These are phyloP conservation scores for Trichoderma guizhouense DNA, from an alignment of 2,329 filamentous ascomycete species.

Conservation along the genomic window DNA sequence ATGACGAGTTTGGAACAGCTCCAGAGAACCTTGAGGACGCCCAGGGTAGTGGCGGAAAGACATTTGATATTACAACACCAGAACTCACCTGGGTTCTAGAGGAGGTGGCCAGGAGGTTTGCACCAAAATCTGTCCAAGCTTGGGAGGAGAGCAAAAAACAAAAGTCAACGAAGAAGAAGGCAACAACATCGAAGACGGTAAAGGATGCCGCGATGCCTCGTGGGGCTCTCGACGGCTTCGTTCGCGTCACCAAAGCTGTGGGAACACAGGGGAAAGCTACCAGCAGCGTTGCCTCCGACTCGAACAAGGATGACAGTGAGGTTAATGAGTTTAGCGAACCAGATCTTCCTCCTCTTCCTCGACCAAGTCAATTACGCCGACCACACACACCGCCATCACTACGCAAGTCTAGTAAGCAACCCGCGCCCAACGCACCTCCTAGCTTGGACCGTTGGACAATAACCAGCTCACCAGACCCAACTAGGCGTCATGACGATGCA, in stretches of 20 bases:
- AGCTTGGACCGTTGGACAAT: constrained; percentile 35
- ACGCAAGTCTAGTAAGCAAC: constrained; percentile 37
- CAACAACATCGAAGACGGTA: constrained; percentile 19
- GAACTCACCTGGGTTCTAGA: constrained; percentile 47
- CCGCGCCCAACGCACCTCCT: constrained; percentile 26
- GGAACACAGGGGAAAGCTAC: constrained; percentile 7
- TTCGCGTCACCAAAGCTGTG: constrained; percentile 39
- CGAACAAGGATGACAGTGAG: background rate
- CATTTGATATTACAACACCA: constrained; percentile 63
- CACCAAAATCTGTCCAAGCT: constrained; percentile 26
- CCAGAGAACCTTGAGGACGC: constrained; percentile 27
- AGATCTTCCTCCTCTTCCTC: constrained; percentile 8
- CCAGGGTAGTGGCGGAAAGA: constrained; percentile 27
- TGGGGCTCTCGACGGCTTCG: constrained; percentile 40
- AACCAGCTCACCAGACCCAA: constrained; percentile 42
- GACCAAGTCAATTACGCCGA: constrained; percentile 1
- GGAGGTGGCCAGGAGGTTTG: constrained; percentile 27
- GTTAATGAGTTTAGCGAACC: background rate
- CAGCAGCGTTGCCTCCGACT: background rate
- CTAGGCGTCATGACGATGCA: constrained; percentile 34
- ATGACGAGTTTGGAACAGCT: constrained; percentile 58
- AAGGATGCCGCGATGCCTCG: constrained; percentile 23
- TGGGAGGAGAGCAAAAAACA: constrained; percentile 30
- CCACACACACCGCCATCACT: constrained; percentile 26
- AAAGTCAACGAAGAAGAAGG: constrained; percentile 27